Evolutionary conservation across 305 asterid genomes (phyloP), one percentile per base, ranked within the genome.

Genomic region (Solanum hybrid): DNA sequence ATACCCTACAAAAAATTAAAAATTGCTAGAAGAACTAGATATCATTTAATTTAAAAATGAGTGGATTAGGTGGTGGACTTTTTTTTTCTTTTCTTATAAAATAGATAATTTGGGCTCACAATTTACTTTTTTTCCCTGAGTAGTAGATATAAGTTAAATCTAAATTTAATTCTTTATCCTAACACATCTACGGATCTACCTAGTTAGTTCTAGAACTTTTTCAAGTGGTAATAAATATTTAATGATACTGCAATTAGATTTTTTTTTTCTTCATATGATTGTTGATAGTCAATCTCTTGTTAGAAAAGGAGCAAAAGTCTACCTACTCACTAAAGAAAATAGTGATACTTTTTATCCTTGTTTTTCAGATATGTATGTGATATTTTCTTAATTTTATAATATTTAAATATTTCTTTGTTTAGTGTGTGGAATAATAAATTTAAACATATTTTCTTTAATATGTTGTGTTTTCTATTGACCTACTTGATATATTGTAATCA

Each of bases 271-370:
- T 0, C 26, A 86, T 32, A 86, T n/a, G 35, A 34, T 35, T 35
- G 24, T 89, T 40, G 66, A 78, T 87, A 88, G 93, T 94, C 94
- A 92, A 92, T 91, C 84, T 73, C 96, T 92, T 93, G 94, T 89
- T 66, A 89, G 95, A 93, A 93, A 92, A 92, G 90, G 91, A 87
- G 88, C 90, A 37, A 81, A 78, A 51, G 34, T 89, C 87, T 90
- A 93, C 93, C 94, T 92, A 91, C 93, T 90, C 93, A 89, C 77
- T 76, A 38, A 79, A 88, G 90, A 88, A 79, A 90, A 87, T 76
- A 56, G 34, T 85, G 51, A 76, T 77, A 85, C 81, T 90, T 89
- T 69, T 60, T 86, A 89, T 91, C 42, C 34, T 89, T 72, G 8
- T 31, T n/a, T 78, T 86, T 22, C 73, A 37, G 42, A 86, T 88